Evolutionary conservation across 2,329 filamentous ascomycete species (phyloP), one percentile per base, ranked within the genome.

Genomic region (Claviceps sorghi): DNA sequence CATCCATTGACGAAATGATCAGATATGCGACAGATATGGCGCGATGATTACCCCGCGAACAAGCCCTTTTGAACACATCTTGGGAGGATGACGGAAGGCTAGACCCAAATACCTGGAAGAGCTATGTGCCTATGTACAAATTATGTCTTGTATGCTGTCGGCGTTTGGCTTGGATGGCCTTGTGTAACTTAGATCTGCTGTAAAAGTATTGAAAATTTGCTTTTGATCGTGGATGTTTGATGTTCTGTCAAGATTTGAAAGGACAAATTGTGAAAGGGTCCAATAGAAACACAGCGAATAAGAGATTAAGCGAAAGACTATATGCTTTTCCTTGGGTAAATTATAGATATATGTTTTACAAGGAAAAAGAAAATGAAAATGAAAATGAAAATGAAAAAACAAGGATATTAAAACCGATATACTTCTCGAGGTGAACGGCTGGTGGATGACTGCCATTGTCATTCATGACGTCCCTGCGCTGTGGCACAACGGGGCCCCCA

Each of bases 1-100:
- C 26, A 17, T 21, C 11, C n/a, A 15, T 43, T 55, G 26, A 53
- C 34, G 15, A 10, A 10, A 50, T 21, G 3, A 13, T 10, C n/a
- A 77, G 74, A 74, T 51, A 72, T 77, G 62, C 70, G 67, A 57
- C 66, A 64, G 29, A 67, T 76, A 59, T 72, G 70, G 69, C 64
- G 64, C 32, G 60, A 69, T 38, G 68, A 71, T 21, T 66, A 67
- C 54, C 62, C 65, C 9, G 60, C 58, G 29, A 63, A 67, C 49
- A 68, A 62, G 53, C 58, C 65, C 11, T 59, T 67, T 50, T 65
- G 60, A 60, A 52, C 44, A 46, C 26, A 49, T n/a, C 30, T 32
- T 32, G 42, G 53, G 51, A 43, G 49, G 54, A 52, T 48, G 49
- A 50, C 50, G 51, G 57, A 22, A 17, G 42, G 49, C 55, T 49